Conservation (phyloP, 306 rosid species). For the Glycyrrhiza uralensis region DNA sequence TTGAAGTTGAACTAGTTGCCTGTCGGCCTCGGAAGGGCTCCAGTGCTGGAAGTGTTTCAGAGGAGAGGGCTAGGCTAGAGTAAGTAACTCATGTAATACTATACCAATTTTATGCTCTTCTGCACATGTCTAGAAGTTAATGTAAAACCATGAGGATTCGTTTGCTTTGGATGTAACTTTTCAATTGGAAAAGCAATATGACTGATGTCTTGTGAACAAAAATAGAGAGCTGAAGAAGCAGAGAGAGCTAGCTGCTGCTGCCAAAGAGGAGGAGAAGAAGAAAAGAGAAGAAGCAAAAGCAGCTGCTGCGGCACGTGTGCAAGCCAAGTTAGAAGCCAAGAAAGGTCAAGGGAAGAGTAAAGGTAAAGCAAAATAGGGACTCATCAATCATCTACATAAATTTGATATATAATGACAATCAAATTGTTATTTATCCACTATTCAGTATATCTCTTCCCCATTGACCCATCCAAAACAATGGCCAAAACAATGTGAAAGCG, state of each 20-base stretch:
- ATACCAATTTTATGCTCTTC: not conserved
- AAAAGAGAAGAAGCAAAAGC: slow-evolving; percentile 90
- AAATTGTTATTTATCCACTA: too few species aligned
- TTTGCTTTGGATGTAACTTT: not conserved
- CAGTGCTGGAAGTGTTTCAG: slow-evolving; percentile 77
- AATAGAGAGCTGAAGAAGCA: slow-evolving; percentile 87
- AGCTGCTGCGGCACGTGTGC: slow-evolving; percentile 74
- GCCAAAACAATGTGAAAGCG: too few species aligned
- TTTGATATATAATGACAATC: not conserved
- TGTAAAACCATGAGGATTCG: not conserved
- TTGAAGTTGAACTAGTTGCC: slow-evolving; percentile 79
- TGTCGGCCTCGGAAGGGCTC: slow-evolving; percentile 86
- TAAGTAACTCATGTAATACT: slow-evolving; percentile 31
- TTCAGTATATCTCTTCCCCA: too few species aligned
- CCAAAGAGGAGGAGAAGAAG: slow-evolving; percentile 78
- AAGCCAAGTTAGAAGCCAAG: slow-evolving; percentile 69
- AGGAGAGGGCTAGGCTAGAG: slow-evolving; percentile 94
- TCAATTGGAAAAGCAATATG: not conserved
- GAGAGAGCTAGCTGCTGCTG: slow-evolving; percentile 83
- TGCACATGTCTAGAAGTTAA: not conserved
- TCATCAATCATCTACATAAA: not conserved
- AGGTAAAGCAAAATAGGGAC: slow-evolving; percentile 61
- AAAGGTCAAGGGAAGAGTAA: slow-evolving; percentile 84
- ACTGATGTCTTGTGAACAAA: not conserved
- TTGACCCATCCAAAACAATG: too few species aligned